These are phyloP conservation scores for Aureobasidium sp. DNA, from an alignment of 2,329 filamentous ascomycete species.

Conservation along the genomic window DNA sequence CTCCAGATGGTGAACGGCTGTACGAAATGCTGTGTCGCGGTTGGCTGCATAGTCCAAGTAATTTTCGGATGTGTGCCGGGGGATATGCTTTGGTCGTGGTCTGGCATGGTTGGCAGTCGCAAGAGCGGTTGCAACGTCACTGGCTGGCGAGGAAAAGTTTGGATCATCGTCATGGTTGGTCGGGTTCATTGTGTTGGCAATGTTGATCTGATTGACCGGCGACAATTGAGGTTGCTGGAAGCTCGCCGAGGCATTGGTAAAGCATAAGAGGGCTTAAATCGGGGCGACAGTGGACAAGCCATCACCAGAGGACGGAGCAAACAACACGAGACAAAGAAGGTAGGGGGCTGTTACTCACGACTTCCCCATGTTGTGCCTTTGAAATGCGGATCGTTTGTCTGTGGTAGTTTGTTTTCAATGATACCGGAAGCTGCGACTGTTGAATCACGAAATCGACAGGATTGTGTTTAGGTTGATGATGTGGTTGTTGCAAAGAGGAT, in stretches of 20 bases:
- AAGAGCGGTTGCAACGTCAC: neutral
- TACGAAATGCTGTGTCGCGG: constrained; percentile 27
- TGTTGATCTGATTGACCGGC: neutral
- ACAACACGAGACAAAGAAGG: constrained; percentile 3
- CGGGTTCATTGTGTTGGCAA: neutral
- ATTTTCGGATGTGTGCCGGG: constrained; percentile 25
- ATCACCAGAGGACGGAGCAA: constrained; percentile 2
- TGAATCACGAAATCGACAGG: neutral
- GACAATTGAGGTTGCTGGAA: neutral
- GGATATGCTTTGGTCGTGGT: constrained; percentile 28
- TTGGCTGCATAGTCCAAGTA: constrained; percentile 29
- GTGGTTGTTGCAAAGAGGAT: neutral
- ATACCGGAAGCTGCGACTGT: neutral
- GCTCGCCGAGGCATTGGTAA: neutral
- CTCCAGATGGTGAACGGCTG: constrained; percentile 28
- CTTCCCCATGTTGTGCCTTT: constrained; percentile 15
- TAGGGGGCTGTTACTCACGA: constrained; percentile 15
- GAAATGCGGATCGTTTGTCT: constrained; percentile 4
- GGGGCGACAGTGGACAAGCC: neutral
- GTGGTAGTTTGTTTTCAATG: neutral
- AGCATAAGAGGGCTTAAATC: neutral
- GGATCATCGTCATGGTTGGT: neutral
- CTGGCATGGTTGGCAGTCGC: constrained; percentile 27
- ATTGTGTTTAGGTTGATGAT: neutral
- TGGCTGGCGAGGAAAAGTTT: neutral